Evolutionary conservation across 768 basidiomycete genomes (phyloP), one percentile per base, ranked within the genome.

Genomic region (Lyophyllum shimeji): DNA sequence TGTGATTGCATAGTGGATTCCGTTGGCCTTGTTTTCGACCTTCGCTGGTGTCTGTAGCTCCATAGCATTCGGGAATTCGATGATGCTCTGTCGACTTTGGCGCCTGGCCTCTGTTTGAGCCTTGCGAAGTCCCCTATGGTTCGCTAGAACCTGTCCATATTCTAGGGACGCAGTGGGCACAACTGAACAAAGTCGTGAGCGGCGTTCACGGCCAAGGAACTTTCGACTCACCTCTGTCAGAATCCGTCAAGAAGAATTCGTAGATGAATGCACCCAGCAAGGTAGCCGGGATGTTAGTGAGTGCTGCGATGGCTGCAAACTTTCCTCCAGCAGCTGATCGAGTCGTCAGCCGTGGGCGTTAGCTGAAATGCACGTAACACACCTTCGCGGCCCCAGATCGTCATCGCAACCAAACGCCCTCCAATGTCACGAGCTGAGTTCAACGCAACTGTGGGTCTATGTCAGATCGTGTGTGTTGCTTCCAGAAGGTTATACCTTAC

Each of bases 391-490:
- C 87, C 87, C 78, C 82, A 89, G 50, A 88, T 79, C 2, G 84
- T 75, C 68, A 90, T 64, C 0, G 77, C 81, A 59, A 80, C 77
- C 20, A 89, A 55, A 12, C 87, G 82, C 3, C 78, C 83, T n/a
- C 87, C 87, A 45, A 90, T 27, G 65, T 89, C 87, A 63, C 87
- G 85, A 25, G 86, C 85, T 3, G 84, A 69, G 67, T 90, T 90
- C 34, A 85, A 73, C 13, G 84, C 76, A 42, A 89, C 80, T 83
- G 54, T 7, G 29, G 2, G 27, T 24, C 56, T 17, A 27, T 57
- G 29, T 43, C 18, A 24, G 37, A 46, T 12, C 24, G 44, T 27
- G 46, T 20, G 13, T 4, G 29, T 45, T 21, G 9, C 9, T 37
- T 45, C 55, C 27, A 34, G 17, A 40, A 2, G 33, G 4, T 20